phyloP scores from a whole-genome alignment of 441 rosid genomes.

The Arabidopsis hybrid region DNA sequence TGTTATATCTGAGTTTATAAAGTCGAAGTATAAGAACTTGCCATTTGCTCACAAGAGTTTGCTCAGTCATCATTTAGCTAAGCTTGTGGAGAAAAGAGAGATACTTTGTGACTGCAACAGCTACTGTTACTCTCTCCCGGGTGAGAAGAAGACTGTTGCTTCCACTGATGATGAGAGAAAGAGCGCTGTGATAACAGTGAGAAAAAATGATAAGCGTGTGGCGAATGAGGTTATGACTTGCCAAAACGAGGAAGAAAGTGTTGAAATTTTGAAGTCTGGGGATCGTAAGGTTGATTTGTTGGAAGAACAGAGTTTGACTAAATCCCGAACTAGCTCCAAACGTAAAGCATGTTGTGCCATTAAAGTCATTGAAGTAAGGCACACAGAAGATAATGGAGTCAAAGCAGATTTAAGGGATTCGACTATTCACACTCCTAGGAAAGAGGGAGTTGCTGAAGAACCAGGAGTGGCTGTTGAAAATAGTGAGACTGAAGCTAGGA shows the following conservation, averaged over 20 bases:
- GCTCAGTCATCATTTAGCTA: slow-evolving; percentile 37
- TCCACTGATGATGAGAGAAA: slow-evolving; percentile 18
- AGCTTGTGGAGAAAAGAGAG: slow-evolving; percentile 42
- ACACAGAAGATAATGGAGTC: slow-evolving; percentile 15
- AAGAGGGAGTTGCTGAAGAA: slow-evolving; percentile 26
- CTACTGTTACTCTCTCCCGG: slow-evolving; percentile 38
- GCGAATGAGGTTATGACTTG: slow-evolving; percentile 17
- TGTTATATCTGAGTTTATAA: slow-evolving; percentile 30
- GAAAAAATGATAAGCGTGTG: slow-evolving; percentile 7
- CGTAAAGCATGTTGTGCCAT: slow-evolving; percentile 27
- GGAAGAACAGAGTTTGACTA: slow-evolving; percentile 34
- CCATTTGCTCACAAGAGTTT: slow-evolving; percentile 43
- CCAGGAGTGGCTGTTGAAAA: slow-evolving; percentile 11
- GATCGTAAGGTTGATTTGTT: slow-evolving; percentile 17
- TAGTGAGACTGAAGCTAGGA: slow-evolving; percentile 20
- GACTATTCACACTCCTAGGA: slow-evolving; percentile 11
- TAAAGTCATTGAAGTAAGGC: slow-evolving; percentile 1
- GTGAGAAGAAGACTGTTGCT: slow-evolving; percentile 6
- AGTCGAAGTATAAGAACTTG: slow-evolving; percentile 35
- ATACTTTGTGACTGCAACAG: slow-evolving; percentile 34
- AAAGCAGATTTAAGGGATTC: slow-evolving; percentile 11
- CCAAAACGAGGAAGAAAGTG: slow-evolving; percentile 16
- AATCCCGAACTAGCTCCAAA: background rate
- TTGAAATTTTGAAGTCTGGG: slow-evolving; percentile 7
- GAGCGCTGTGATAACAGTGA: background rate